Evolutionary conservation across 345 rosid species (phyloP), one percentile per base, ranked within the genome.

Genomic region (Syzygium aqueum): DNA sequence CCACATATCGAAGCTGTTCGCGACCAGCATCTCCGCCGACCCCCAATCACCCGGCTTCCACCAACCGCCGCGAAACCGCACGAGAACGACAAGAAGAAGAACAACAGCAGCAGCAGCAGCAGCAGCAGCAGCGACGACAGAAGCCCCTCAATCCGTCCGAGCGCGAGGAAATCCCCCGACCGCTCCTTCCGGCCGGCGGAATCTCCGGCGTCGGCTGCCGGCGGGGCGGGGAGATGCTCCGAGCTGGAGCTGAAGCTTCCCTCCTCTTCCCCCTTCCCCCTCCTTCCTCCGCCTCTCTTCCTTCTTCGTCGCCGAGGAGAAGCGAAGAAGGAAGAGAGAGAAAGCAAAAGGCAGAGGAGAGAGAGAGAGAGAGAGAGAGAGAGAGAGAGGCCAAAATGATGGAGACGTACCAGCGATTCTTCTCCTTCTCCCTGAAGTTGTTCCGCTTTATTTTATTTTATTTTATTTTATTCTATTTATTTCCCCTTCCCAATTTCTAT

Each of bases 1-100:
- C 99, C 97, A 96, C 61, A 95, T 87, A 90, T 95, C 97, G 90
- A 96, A 96, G 89, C 94, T 94, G 84, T 93, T 96, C 14, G 94
- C 97, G 46, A 95, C 94, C 97, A 96, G 90, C 99, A 96, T 96
- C 94, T 92, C 94, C 87, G 16, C 80, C 86, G 53, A 51, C 53
- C 50, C 49, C 53, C 54, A 78, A 52, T 17, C 56, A 19, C 56
- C 53, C 56, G 56, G 19, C 22, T 94, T 91, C 94, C 86, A 16
- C 83, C 85, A 51, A 52, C 77, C 46, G 28, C 56, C 77, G 67
- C 37, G 65, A 6, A 67, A 67, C 80, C 46, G 1, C 40, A 30
- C 37, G 15, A 52, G 19, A 52, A 6, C 51, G 52, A n/a, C 27
- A 23, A 14, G 83, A 52, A 52, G 53, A 13, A 30, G 51, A 25